These are phyloP conservation scores for Helianthus annuus DNA, from an alignment of 129 eudicot genomes.

Conservation along the genomic window DNA sequence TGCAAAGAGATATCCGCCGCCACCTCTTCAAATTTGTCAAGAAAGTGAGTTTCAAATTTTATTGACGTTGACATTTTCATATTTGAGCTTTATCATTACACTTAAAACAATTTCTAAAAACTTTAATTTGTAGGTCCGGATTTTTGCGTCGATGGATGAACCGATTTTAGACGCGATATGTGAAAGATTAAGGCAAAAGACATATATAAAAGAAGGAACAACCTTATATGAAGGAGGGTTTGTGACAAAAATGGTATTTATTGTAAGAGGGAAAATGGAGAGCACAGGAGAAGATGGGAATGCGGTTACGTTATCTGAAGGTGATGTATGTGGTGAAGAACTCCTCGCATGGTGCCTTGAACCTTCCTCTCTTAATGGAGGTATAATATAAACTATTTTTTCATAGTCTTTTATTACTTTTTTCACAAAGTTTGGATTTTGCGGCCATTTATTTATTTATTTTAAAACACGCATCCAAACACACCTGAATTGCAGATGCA, in stretches of 20 bases:
- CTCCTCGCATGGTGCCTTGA: slow-evolving; percentile 89
- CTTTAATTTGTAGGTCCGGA: slow-evolving; percentile 55
- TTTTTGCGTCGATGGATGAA: slow-evolving; percentile 63
- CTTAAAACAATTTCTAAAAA: not conserved
- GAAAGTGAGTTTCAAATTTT: slow-evolving; percentile 45
- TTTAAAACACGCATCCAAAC: not conserved
- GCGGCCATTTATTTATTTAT: too few species aligned
- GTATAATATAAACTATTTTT: slow-evolving; percentile 23
- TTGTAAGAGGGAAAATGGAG: slow-evolving; percentile 72
- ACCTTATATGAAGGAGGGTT: slow-evolving; percentile 49
- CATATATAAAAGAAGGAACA: slow-evolving; percentile 74
- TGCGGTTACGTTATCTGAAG: slow-evolving; percentile 47
- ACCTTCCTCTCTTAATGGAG: slow-evolving; percentile 59
- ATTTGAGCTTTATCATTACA: not conserved
- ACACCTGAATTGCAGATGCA: slow-evolving; percentile 40
- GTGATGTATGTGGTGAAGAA: slow-evolving; percentile 89
- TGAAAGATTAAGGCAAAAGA: slow-evolving; percentile 63
- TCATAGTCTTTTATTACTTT: not conserved
- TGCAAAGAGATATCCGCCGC: slow-evolving; percentile 74
- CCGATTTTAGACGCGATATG: slow-evolving; percentile 72
- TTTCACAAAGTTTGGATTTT: not conserved
- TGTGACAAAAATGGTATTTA: slow-evolving; percentile 72
- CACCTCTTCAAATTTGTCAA: slow-evolving; percentile 68
- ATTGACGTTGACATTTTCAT: not conserved
- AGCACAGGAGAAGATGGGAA: slow-evolving; percentile 60